Evolutionary conservation across 225 moss, liverwort and hornwort species (phyloP).

Genomic region (Sphagnum contortum): DNA sequence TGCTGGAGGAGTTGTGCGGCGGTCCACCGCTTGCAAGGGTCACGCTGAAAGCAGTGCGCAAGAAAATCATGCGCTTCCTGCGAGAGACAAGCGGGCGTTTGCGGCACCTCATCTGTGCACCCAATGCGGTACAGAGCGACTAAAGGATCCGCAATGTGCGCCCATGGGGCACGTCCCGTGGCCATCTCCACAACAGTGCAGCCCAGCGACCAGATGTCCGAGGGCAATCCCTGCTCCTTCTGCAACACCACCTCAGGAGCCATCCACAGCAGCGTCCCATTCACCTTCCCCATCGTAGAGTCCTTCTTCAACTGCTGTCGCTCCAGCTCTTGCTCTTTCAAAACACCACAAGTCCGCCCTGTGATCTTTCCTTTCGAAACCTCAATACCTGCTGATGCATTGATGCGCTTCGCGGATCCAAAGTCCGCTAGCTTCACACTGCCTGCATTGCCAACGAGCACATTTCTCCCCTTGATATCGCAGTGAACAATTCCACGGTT

Average conservation of each 20-base stretch:
- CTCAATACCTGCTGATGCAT: no score
- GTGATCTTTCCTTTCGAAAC: no score
- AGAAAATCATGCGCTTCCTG: constrained; percentile 16
- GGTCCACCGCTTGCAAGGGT: constrained; percentile 18
- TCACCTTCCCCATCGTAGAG: no score
- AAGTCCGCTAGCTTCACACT: constrained; percentile 23
- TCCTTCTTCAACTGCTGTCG: no score
- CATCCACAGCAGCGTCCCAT: constrained; percentile 20
- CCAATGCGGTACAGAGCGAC: constrained; percentile 6
- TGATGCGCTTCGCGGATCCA: constrained; percentile 20
- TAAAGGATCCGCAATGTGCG: no score
- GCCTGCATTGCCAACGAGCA: constrained; percentile 12
- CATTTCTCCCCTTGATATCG: constrained; percentile 23
- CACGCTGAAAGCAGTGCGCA: constrained; percentile 16
- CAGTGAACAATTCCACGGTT: constrained; percentile 24
- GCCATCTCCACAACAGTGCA: background rate
- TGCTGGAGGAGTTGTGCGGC: constrained; percentile 18
- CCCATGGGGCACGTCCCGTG: no score
- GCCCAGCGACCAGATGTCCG: constrained; percentile 17
- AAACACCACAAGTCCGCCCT: no score
- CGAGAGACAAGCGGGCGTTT: constrained; percentile 11
- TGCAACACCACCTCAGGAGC: constrained; percentile 30
- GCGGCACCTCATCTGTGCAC: constrained; percentile 18
- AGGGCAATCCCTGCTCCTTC: constrained; percentile 25
- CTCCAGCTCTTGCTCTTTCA: no score